Conservation (phyloP, 2,329 filamentous ascomycete species). For the Alternaria atra region DNA sequence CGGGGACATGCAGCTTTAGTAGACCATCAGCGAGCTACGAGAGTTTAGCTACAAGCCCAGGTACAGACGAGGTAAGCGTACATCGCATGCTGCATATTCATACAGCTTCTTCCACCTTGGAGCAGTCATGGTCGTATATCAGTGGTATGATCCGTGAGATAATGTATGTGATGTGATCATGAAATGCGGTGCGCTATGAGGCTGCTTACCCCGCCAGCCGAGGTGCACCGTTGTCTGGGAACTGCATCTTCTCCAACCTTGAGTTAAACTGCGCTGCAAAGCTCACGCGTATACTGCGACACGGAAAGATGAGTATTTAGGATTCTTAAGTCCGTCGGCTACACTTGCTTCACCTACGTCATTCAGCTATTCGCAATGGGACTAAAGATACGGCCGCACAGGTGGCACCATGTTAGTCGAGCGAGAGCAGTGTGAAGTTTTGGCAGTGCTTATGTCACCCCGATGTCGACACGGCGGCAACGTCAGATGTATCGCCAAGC, state of each 20-base stretch:
- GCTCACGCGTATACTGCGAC: too few relatives aligned
- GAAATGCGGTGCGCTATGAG: neutral
- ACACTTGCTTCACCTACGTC: neutral
- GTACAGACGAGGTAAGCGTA: conserved; percentile 17
- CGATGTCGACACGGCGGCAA: neutral
- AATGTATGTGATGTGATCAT: neutral
- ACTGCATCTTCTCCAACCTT: neutral
- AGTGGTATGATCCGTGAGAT: neutral
- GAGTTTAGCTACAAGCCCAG: conserved; percentile 16
- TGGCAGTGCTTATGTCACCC: neutral
- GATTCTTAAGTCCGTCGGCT: too few relatives aligned
- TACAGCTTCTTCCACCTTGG: conserved; percentile 44
- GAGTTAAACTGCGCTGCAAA: neutral
- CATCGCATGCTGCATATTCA: conserved; percentile 48
- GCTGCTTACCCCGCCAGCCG: conserved; percentile 18
- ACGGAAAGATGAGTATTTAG: neutral
- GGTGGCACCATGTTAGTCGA: neutral
- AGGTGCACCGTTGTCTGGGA: conserved; percentile 3
- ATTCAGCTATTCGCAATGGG: neutral
- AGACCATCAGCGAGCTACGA: conserved; percentile 70
- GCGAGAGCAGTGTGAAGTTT: neutral
- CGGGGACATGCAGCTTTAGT: conserved; percentile 71
- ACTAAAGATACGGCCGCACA: neutral
- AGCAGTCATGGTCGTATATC: conserved; percentile 30
- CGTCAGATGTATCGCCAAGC: conserved; percentile 22